Evolutionary conservation across 73 alveolate species (phyloP).

Genomic region (Paramecium tetraurelia): DNA sequence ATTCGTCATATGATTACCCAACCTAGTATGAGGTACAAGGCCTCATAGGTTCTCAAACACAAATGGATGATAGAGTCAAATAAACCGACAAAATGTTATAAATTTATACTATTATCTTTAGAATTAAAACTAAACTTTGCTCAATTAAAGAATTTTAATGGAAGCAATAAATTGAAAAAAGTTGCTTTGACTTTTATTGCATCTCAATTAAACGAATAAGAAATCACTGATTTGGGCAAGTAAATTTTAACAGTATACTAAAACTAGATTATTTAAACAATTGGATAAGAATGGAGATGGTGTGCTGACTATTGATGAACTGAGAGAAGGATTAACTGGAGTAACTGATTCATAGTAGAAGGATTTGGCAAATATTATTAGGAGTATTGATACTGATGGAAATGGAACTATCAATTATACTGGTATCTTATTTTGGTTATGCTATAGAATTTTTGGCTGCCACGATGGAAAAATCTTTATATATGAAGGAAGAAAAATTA

Average conservation of each 20-base stretch:
- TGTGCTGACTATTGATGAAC: slow-evolving; percentile 60
- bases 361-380: slow-evolving; percentile 15
- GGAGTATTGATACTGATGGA: slow-evolving; percentile 65
- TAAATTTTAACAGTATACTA: neutral
- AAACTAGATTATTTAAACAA: slow-evolving; percentile 43
- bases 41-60: slow-evolving; percentile 57
- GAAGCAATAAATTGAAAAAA: slow-evolving; percentile 57
- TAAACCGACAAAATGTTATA: slow-evolving; percentile 35
- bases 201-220: slow-evolving; percentile 55
- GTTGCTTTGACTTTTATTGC: slow-evolving; percentile 64
- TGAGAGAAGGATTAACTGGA: slow-evolving; percentile 57
- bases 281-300: slow-evolving; percentile 69
- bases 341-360: slow-evolving; percentile 22
- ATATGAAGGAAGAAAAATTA: slow-evolving; percentile 60
- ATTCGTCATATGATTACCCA: slow-evolving; percentile 61
- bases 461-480: slow-evolving; percentile 58
- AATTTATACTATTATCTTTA: neutral
- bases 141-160: slow-evolving; percentile 41
- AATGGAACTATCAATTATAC: slow-evolving; percentile 64
- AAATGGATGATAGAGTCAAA: slow-evolving; percentile 62
- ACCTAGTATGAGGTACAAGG: slow-evolving; percentile 57
- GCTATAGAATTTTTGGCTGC: slow-evolving; percentile 61
- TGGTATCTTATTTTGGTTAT: neutral
- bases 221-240: slow-evolving; percentile 59
- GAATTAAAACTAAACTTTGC: slow-evolving; percentile 46